Evolutionary conservation across 2,329 filamentous ascomycete genomes (phyloP), one percentile per base, ranked within the genome.

Genomic region (Dothideomycetes sp.): DNA sequence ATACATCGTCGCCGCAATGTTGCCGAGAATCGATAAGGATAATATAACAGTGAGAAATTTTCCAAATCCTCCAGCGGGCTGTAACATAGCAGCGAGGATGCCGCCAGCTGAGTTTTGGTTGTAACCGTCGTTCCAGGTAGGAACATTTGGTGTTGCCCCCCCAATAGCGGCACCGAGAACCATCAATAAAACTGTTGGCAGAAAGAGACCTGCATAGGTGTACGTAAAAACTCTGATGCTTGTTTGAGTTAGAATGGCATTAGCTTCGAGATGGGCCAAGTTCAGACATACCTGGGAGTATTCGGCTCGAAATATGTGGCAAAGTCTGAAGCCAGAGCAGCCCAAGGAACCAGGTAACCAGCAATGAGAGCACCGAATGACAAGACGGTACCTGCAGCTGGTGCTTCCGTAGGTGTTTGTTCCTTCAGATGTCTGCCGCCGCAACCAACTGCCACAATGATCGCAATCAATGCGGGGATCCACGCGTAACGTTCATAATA

Each of bases 331-430:
- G 64, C 52, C 5, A 53, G 46, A 2, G 55, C 49, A 0, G 61
- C 61, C 66, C 73, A 81, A 0, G 77, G 75, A 2, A 81, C 67
- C 63, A 79, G 72, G 12, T 63, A 43, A 0, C 72, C 73, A 0
- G 77, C 74, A 3, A 81, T 68, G 37, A 79, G 68, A 59, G 74
- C 75, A 35, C 67, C 75, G 45, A 75, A 81, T 2, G 52, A 47
- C 17, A 55, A 44, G 3, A 53, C 35, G 19, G 61, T 59, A 35
- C 62, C 50, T 1, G 72, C 66, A 1, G 65, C 63, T 0, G 70
- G 54, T 1, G 67, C 57, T 15, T 56, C 51, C 1, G 65, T 51
- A 12, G 51, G 44, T 1, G 62, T 62, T 52, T 79, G 75, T 18
- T 71, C 53, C 11, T 52, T 55, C 36, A 62, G 54, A 36, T 55